Percentiles rank a stretch among this genome's conserved stretches.
These are phyloP conservation scores for Neurospora africana DNA, from an alignment of 495 filamentous ascomycete genomes.

Conservation along the genomic window DNA sequence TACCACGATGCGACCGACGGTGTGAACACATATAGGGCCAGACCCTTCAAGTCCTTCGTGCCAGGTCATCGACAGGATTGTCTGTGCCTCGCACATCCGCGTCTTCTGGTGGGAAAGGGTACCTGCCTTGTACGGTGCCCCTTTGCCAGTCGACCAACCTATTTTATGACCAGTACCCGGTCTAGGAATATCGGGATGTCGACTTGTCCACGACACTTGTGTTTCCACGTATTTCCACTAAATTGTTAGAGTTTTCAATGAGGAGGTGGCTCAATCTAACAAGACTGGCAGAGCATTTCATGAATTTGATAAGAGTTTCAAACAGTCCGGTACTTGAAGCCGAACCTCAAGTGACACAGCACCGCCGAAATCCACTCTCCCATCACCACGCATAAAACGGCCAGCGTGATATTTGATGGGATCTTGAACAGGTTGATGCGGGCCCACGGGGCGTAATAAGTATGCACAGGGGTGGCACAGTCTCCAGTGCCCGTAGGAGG, in stretches of 20 bases:
- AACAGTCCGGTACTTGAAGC: neutral
- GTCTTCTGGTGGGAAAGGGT: neutral
- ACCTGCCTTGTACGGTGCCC: neutral
- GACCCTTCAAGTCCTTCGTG: neutral
- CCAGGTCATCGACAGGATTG: neutral
- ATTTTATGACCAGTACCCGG: neutral
- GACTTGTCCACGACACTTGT: neutral
- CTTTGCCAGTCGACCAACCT: neutral
- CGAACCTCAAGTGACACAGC: neutral
- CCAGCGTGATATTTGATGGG: neutral
- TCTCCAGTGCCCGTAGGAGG: neutral
- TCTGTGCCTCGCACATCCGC: neutral
- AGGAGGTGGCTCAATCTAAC: neutral
- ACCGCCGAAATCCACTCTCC: neutral
- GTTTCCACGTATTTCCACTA: neutral
- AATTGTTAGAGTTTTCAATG: neutral
- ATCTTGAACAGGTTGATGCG: neutral
- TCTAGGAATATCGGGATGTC: neutral
- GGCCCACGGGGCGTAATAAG: neutral
- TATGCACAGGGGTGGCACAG: neutral
- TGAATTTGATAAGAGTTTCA: neutral
- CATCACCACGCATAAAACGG: neutral
- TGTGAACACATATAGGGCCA: neutral
- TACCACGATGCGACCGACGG: neutral
- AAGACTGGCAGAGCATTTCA: neutral